These are phyloP conservation scores for Chlamydomonas sphaeroides DNA, from an alignment of 139 green algal species.

Conservation along the genomic window DNA sequence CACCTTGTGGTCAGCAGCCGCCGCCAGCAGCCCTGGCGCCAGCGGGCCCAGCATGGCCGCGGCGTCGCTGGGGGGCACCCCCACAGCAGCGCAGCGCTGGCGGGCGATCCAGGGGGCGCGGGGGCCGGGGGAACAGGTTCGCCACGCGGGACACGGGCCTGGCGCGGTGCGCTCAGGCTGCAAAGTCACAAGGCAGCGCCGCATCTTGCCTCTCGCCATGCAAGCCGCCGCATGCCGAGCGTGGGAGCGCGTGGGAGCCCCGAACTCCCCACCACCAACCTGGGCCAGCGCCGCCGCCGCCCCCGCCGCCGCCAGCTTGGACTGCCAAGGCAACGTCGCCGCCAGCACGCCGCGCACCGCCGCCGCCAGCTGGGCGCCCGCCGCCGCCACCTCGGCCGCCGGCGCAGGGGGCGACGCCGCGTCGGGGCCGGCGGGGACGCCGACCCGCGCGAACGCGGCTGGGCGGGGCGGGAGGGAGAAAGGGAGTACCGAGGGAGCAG, in stretches of 20 bases:
- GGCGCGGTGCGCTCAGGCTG: neutral
- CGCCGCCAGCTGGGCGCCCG: neutral
- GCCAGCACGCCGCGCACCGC: neutral
- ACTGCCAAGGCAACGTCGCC: slow-evolving; percentile 7
- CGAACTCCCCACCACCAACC: neutral
- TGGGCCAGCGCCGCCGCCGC: slow-evolving; percentile 3
- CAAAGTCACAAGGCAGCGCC: neutral
- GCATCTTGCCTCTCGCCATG: neutral
- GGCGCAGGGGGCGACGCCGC: neutral
- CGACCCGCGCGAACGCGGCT: too few relatives aligned
- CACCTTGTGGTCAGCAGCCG: slow-evolving; percentile 2
- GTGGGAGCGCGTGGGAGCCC: too few relatives aligned
- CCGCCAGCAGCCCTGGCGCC: neutral
- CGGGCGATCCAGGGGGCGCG: neutral
- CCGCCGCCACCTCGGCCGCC: neutral
- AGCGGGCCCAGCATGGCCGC: slow-evolving; percentile 9
- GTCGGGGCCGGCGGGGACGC: too few relatives aligned
- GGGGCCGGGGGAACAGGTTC: too few relatives aligned
- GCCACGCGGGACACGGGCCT: neutral
- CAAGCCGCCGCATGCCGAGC: too few relatives aligned
- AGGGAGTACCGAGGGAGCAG: too few relatives aligned
- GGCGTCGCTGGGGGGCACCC: neutral
- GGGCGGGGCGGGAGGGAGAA: too few relatives aligned
- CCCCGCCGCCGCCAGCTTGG: slow-evolving; percentile 10
- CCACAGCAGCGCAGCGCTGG: neutral